A percentile compares a stretch with the other conserved stretches of the same genome.
phyloP scores from a whole-genome alignment of 768 basidiomycete species.

The Guyanaporus albipodus region DNA sequence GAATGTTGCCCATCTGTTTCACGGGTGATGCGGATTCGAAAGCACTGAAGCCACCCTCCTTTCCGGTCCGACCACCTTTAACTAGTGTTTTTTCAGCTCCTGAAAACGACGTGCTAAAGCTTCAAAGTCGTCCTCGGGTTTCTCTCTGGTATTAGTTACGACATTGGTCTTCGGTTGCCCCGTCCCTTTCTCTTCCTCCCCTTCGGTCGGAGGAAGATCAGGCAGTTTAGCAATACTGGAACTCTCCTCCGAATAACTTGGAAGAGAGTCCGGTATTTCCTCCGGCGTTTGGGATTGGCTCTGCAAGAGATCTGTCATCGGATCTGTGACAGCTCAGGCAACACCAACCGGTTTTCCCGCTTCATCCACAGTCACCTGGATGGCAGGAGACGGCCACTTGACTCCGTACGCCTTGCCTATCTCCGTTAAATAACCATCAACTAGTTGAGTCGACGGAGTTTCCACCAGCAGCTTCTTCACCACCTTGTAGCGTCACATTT shows the following conservation, averaged over 20 bases:
- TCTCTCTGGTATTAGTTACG: slow-evolving; percentile 10
- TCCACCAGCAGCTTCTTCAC: slow-evolving; percentile 65
- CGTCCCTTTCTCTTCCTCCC: slow-evolving; percentile 33
- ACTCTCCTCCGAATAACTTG: slow-evolving; percentile 26
- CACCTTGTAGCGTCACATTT: slow-evolving; percentile 45
- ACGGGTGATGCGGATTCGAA: neutral
- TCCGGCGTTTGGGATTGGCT: neutral
- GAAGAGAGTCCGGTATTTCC: slow-evolving; percentile 19
- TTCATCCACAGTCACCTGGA: too few relatives aligned
- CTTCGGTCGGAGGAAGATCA: slow-evolving; percentile 49
- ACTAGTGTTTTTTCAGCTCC: slow-evolving; percentile 76
- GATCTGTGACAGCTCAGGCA: neutral
- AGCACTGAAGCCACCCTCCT: neutral
- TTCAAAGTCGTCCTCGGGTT: slow-evolving; percentile 67
- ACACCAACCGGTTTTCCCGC: slow-evolving; percentile 39
- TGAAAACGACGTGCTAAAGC: slow-evolving; percentile 77
- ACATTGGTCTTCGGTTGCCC: slow-evolving; percentile 4
- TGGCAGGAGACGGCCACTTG: slow-evolving; percentile 50
- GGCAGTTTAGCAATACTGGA: slow-evolving; percentile 39
- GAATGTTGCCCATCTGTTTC: slow-evolving; percentile 8
- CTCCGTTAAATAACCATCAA: slow-evolving; percentile 85
- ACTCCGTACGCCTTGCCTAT: slow-evolving; percentile 87
- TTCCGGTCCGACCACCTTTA: neutral
- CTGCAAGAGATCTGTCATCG: slow-evolving; percentile 11
- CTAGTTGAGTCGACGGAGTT: slow-evolving; percentile 69